Evolutionary conservation across 2,329 filamentous ascomycete species (phyloP).

Genomic region (Septoria petroselini): DNA sequence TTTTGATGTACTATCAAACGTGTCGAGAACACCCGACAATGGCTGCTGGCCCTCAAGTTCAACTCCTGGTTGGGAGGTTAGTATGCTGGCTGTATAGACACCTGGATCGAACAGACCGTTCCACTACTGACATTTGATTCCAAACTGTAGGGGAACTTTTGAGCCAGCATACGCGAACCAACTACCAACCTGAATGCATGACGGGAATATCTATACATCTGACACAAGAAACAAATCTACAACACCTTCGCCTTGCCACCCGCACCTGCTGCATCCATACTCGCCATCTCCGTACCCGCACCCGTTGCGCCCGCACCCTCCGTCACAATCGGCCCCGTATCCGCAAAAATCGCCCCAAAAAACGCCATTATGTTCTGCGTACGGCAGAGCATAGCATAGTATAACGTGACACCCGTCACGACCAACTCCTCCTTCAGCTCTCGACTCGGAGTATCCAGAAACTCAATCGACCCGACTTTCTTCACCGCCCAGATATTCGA

Average conservation of each 20-base stretch:
- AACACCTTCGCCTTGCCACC: not conserved
- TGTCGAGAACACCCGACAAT: too few relatives aligned
- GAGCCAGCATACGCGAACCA: too few relatives aligned
- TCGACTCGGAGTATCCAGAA: constrained; percentile 8
- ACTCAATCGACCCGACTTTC: constrained; percentile 13
- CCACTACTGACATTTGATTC: too few relatives aligned
- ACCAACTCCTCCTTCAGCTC: constrained; percentile 13
- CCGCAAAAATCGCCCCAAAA: constrained; percentile 12
- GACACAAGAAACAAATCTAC: not conserved
- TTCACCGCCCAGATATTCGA: constrained; percentile 15
- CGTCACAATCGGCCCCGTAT: not conserved
- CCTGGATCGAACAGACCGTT: too few relatives aligned
- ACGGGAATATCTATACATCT: too few relatives aligned
- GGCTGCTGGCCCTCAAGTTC: too few relatives aligned
- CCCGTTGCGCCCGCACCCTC: not conserved
- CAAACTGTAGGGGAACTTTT: too few relatives aligned
- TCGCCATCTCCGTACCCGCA: not conserved
- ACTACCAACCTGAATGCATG: too few relatives aligned
- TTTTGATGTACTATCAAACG: too few relatives aligned
- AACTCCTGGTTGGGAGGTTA: too few relatives aligned
- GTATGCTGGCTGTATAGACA: too few relatives aligned
- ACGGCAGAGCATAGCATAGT: constrained; percentile 11
- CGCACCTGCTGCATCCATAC: not conserved
- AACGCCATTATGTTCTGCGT: constrained; percentile 4
- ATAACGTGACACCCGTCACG: constrained; percentile 12